Evolutionary conservation across 306 rosid genomes (phyloP).

Genomic region (Gynostemma pentaphyllum): DNA sequence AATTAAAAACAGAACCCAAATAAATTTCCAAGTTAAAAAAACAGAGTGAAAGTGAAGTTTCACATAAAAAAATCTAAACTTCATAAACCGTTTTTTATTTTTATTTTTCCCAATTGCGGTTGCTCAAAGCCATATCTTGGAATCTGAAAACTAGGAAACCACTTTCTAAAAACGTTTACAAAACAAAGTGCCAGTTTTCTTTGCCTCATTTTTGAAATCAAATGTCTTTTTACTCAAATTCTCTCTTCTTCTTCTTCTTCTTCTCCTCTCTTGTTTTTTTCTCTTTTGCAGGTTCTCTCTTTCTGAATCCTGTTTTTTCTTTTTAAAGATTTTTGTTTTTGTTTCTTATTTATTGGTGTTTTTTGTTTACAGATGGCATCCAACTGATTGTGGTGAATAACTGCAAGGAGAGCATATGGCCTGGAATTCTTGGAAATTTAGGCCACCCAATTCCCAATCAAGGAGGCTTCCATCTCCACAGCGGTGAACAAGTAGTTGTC

Average conservation of each 20-base stretch:
- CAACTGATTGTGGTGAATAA: conserved; percentile 50
- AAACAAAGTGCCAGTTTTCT: neutral
- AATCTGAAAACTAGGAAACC: neutral
- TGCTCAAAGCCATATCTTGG: neutral
- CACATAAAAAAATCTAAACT: neutral
- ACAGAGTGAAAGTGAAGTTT: neutral
- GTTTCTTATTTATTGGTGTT: neutral
- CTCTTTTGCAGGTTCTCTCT: conserved; percentile 2
- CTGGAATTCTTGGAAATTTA: conserved; percentile 47
- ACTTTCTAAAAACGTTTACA: neutral
- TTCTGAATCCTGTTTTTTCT: neutral
- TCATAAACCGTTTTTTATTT: conserved; percentile 1
- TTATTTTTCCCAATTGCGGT: neutral
- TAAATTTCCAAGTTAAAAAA: neutral
- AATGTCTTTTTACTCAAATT: neutral
- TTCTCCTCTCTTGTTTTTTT: neutral
- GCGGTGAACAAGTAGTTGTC: conserved; percentile 33
- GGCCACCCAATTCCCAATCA: conserved; percentile 35
- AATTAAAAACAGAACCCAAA: no score
- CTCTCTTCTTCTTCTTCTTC: neutral
- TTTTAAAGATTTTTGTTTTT: neutral
- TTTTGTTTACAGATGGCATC: conserved; percentile 34
- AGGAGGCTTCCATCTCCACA: conserved; percentile 55
- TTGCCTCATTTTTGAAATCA: neutral
- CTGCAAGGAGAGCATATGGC: conserved; percentile 66